These are phyloP conservation scores for Wickerhamomyces subpelliculosus DNA, from an alignment of 805 yeast genomes.

Conservation along the genomic window DNA sequence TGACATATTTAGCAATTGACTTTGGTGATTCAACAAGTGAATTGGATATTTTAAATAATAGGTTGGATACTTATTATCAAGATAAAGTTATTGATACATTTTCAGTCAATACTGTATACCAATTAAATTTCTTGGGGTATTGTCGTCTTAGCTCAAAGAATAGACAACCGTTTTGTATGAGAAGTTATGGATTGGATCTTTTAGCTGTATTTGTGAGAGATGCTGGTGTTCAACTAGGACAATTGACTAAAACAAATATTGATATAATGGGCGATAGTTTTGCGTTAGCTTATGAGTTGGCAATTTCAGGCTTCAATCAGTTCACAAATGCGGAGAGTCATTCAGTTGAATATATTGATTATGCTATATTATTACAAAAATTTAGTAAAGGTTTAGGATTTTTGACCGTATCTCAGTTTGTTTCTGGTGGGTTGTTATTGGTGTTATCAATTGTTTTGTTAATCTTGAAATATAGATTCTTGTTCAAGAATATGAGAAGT, in stretches of 20 bases:
- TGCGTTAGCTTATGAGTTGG: conserved; percentile 31
- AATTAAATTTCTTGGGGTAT: conserved; percentile 41
- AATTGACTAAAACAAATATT: conserved; percentile 33
- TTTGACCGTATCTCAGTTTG: conserved; percentile 9
- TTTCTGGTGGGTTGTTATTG: conserved; percentile 2
- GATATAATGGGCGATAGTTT: conserved; percentile 33
- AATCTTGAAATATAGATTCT: neutral
- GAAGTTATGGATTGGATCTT: conserved; percentile 39
- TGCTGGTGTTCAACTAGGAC: conserved; percentile 40
- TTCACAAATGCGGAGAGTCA: conserved; percentile 14
- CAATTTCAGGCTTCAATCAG: conserved; percentile 22
- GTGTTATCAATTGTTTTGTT: conserved; percentile 1
- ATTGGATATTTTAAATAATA: conserved; percentile 11
- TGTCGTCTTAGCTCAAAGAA: conserved; percentile 31
- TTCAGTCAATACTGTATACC: conserved; percentile 33
- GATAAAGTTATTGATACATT: conserved; percentile 36
- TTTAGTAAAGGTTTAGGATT: conserved; percentile 21
- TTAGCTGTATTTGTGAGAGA: conserved; percentile 41
- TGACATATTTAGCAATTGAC: conserved; percentile 40
- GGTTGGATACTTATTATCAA: conserved; percentile 21
- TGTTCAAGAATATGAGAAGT: neutral
- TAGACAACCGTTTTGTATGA: conserved; percentile 23
- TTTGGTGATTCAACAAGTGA: conserved; percentile 24
- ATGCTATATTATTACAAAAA: conserved; percentile 20
- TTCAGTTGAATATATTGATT: conserved; percentile 13